A percentile compares a stretch with the other conserved stretches of the same genome.
Evolutionary conservation across 2,329 filamentous ascomycete species (phyloP).

Genomic region (Coniochaeta prunicola): DNA sequence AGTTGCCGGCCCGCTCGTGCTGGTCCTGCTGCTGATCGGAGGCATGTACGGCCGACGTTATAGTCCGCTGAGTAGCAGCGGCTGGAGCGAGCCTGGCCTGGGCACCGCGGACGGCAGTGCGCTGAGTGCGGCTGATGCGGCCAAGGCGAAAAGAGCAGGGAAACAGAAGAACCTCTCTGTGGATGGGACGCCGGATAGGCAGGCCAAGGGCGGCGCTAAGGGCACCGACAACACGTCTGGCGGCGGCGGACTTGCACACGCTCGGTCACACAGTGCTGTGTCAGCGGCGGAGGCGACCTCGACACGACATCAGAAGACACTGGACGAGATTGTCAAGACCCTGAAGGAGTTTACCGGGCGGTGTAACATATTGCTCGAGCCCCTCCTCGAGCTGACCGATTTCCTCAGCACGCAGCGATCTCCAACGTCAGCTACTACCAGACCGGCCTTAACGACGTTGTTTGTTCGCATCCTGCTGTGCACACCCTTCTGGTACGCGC

Average conservation of each 20-base stretch:
- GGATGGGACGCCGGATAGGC: slow-evolving; percentile 14
- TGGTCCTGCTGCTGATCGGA: slow-evolving; percentile 71
- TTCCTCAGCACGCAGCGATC: slow-evolving; percentile 88
- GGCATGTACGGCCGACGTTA: slow-evolving; percentile 91
- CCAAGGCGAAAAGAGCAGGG: slow-evolving; percentile 11
- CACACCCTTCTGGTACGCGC: slow-evolving; percentile 77
- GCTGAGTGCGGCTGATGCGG: slow-evolving; percentile 10
- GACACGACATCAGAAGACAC: slow-evolving; percentile 79
- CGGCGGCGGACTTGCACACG: slow-evolving; percentile 8
- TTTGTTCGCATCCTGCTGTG: slow-evolving; percentile 84
- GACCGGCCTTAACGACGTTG: slow-evolving; percentile 80
- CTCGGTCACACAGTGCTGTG: not conserved
- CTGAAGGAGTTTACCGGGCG: slow-evolving; percentile 83
- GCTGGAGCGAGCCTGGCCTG: slow-evolving; percentile 51
- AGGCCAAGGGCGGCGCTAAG: slow-evolving; percentile 19
- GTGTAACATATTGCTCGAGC: slow-evolving; percentile 88
- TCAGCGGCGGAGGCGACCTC: slow-evolving; percentile 50
- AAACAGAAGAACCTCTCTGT: slow-evolving; percentile 20
- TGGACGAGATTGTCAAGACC: slow-evolving; percentile 96
- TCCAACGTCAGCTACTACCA: slow-evolving; percentile 83
- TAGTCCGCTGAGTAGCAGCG: slow-evolving; percentile 81
- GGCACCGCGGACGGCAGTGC: slow-evolving; percentile 22
- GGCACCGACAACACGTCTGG: slow-evolving; percentile 8
- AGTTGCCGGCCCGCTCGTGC: slow-evolving; percentile 73
- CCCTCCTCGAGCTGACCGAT: slow-evolving; percentile 80